A percentile compares a stretch with the other conserved stretches of the same genome.
Evolutionary conservation across 2,329 filamentous ascomycete genomes (phyloP).

Genomic region (Hirsutella rhossiliensis): DNA sequence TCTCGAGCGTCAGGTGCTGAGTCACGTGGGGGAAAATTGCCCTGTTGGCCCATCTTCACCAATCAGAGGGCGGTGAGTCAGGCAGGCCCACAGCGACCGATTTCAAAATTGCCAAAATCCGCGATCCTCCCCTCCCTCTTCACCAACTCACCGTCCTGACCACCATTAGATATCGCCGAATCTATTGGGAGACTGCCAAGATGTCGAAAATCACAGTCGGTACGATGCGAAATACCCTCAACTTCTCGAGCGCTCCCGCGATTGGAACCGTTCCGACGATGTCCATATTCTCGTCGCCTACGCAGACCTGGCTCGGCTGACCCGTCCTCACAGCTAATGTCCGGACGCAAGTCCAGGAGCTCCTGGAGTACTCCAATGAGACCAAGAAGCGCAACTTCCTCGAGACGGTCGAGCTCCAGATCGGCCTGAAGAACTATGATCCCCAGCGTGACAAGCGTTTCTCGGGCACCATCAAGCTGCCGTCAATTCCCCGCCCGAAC

Average conservation of each 20-base stretch:
- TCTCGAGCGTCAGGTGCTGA: constrained; percentile 15
- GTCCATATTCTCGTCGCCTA: not conserved
- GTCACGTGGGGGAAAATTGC: constrained; percentile 22
- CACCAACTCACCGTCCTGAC: constrained; percentile 25
- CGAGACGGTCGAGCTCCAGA: constrained; percentile 84
- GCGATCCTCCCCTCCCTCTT: constrained; percentile 4
- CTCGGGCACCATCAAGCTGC: constrained; percentile 96
- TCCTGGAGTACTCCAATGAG: constrained; percentile 87
- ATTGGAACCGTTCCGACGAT: too few species aligned
- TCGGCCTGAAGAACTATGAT: constrained; percentile 98
- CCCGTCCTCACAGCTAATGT: constrained; percentile 55
- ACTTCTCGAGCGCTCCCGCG: not conserved
- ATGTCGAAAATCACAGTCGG: constrained; percentile 83
- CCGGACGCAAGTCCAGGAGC: constrained; percentile 83
- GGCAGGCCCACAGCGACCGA: constrained; percentile 11
- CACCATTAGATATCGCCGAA: constrained; percentile 57
- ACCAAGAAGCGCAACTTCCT: constrained; percentile 98
- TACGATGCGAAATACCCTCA: constrained; percentile 15
- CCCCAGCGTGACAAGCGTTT: constrained; percentile 99
- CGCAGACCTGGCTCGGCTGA: constrained; percentile 15
- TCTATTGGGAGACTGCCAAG: constrained; percentile 81
- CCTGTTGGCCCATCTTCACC: constrained; percentile 17
- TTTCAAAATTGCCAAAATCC: constrained; percentile 11
- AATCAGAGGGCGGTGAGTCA: not conserved
- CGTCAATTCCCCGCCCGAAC: constrained; percentile 78